Conservation (phyloP, 257 asterid genomes). For the Solanum pimpinellifolium region DNA sequence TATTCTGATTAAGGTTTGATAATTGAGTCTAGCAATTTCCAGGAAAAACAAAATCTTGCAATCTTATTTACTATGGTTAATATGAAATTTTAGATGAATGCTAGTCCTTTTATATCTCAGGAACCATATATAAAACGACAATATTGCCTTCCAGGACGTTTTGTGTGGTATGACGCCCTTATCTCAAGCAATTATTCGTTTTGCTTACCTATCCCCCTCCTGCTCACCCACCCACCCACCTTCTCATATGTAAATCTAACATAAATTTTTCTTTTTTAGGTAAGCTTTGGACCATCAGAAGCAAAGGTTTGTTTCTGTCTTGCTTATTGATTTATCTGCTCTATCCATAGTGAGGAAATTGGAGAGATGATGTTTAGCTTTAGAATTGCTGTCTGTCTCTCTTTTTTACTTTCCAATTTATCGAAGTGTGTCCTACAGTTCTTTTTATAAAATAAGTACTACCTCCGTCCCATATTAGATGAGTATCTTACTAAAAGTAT, state of each 20-base stretch:
- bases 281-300: conserved; percentile 87
- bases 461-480: too few relatives aligned
- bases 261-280: conserved; percentile 25
- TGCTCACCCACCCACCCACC: background rate
- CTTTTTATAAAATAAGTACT: background rate
- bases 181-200: background rate
- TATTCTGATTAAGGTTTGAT: background rate
- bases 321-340: background rate
- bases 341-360: background rate
- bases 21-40: background rate
- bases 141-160: conserved; percentile 85
- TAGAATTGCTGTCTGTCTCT: background rate
- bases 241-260: background rate
- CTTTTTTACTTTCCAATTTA: background rate
- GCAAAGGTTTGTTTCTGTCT: conserved; percentile 58
- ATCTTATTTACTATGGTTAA: background rate
- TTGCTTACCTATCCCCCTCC: background rate
- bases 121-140: conserved; percentile 70
- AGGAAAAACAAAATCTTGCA: background rate
- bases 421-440: background rate
- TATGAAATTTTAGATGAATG: background rate
- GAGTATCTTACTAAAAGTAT: too few relatives aligned
- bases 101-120: conserved; percentile 25
- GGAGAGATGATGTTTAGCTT: background rate
- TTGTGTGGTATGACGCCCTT: conserved; percentile 60